Conservation (phyloP, 75 land plant genomes). For the Cryptomeria japonica region DNA sequence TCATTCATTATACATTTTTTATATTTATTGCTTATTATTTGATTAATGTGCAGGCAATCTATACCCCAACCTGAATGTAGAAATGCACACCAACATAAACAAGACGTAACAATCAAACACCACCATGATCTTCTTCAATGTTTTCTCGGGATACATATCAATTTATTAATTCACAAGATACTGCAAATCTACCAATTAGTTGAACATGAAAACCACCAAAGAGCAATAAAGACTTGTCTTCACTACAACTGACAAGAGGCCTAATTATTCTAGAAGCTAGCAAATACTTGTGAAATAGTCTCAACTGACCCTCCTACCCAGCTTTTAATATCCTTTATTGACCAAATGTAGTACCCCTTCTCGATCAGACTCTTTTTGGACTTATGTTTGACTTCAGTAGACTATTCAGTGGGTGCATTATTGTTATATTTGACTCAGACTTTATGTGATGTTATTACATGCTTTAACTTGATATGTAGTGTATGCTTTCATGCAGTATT, state of each 20-base stretch:
- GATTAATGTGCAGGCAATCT: background rate
- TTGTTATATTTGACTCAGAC: no score
- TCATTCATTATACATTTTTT: no score
- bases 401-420: no score
- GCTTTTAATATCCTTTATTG: background rate
- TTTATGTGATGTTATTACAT: no score
- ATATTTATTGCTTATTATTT: background rate
- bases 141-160: background rate
- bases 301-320: background rate
- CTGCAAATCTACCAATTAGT: background rate
- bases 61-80: background rate
- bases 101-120: background rate
- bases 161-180: background rate
- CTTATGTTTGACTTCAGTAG: no score
- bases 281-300: background rate
- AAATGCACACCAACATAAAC: background rate
- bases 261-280: background rate
- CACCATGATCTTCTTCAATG: background rate
- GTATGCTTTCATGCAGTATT: no score
- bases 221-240: background rate
- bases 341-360: no score
- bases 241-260: background rate
- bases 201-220: background rate
- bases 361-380: no score
- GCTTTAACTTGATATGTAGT: no score